Base-by-base conservation (phyloP, 1,284 basidiomycete species). In the Tilletia caries region DNA sequence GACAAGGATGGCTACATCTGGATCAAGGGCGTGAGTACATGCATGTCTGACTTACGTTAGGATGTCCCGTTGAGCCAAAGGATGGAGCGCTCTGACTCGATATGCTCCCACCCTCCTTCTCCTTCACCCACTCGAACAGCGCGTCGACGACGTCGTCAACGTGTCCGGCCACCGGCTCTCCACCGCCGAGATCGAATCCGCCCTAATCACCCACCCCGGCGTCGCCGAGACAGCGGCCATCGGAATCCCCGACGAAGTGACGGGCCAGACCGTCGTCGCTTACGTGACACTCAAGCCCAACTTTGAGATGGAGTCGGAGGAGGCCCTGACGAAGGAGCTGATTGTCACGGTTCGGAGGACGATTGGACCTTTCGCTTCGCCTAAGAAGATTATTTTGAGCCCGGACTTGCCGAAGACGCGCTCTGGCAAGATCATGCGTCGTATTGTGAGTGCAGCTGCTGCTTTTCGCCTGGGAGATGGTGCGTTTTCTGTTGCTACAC, bases 101-200 rank as follows among this genome's bases (percentile, higher is more conserved):
- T n/a, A n/a, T n/a, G n/a, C n/a, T n/a, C n/a, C n/a, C n/a, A n/a
- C n/a, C n/a, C n/a, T n/a, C n/a, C 23, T 23, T 52, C 6, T 52
- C 23, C 23, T 52, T 25, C 23, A 52, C 13, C 10, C n/a, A n/a
- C n/a, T n/a, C n/a, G n/a, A n/a, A n/a, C 27, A 58, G 67, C 91
- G 95, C 79, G 90, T 98, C 54, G 95, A 98, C 84, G 93, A 92
- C 90, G 81, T 85, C 34, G 84, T 85, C 79, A 79, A 90, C 85
- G 76, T 79, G 6, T 96, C 95, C 46, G 96, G 95, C 2, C 95
- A 98, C 85, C 91, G 96, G 82, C 87, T 98, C 68, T 95, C 92
- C 50, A 98, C 95, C 0, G 95, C 95, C 70, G 95, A 98, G 86
- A 95, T 98, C 76, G 95, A 98, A 86, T 93, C 91, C 4, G 95